Percentiles rank a stretch among this genome's conserved stretches.
phyloP scores from a whole-genome alignment of 768 basidiomycete species.

The Lentinus tigrinus region DNA sequence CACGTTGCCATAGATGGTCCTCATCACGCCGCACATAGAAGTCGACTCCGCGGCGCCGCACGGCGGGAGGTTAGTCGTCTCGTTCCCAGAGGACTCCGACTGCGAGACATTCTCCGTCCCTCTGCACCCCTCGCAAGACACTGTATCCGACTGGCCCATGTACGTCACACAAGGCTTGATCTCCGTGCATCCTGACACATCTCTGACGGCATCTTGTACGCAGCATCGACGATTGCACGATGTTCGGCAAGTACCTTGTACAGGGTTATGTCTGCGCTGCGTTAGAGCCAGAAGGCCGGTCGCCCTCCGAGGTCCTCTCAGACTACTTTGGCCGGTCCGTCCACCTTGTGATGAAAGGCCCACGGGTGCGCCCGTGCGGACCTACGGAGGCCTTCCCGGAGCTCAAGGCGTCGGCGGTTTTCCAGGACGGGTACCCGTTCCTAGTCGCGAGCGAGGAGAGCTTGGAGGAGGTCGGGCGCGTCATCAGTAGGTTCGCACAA shows the following conservation, averaged over 20 bases:
- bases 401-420: constrained; percentile 54
- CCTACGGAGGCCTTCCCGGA: constrained; percentile 56
- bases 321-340: constrained; percentile 61
- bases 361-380: constrained; percentile 45
- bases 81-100: constrained; percentile 59
- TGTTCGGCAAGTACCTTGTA: constrained; percentile 47
- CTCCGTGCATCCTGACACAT: not conserved
- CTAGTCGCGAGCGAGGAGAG: constrained; percentile 69
- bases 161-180: constrained; percentile 35
- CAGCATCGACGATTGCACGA: constrained; percentile 53
- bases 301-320: constrained; percentile 57
- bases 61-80: constrained; percentile 50
- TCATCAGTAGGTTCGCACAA: constrained; percentile 49
- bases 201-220: not conserved
- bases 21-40: constrained; percentile 58
- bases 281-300: constrained; percentile 31
- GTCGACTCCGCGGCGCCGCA: constrained; percentile 42
- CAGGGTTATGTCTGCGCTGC: constrained; percentile 63
- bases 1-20: constrained; percentile 53
- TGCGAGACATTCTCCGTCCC: constrained; percentile 60
- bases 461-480: constrained; percentile 48
- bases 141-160: constrained; percentile 55
- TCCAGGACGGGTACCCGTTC: constrained; percentile 73
- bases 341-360: constrained; percentile 68
- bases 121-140: constrained; percentile 49